Evolutionary conservation across 2,329 filamentous ascomycete species (phyloP).

Genomic region (Calonectria pseudoturangicola): DNA sequence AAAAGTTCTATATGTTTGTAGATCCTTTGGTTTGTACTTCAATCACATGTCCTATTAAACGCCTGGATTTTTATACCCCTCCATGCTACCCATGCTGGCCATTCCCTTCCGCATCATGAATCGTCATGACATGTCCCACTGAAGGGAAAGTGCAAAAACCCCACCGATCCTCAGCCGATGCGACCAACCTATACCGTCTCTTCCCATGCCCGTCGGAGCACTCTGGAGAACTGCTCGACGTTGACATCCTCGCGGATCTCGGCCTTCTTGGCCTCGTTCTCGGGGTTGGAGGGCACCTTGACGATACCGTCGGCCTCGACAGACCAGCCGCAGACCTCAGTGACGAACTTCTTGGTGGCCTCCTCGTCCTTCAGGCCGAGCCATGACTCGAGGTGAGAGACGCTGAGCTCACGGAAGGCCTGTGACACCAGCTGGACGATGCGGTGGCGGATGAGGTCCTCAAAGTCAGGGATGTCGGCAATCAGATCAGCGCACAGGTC

Average conservation of each 20-base stretch:
- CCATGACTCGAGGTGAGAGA: slow-evolving; percentile 83
- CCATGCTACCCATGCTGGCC: slow-evolving; percentile 57
- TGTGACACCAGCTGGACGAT: slow-evolving; percentile 92
- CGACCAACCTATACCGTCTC: slow-evolving; percentile 66
- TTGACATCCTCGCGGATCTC: slow-evolving; percentile 97
- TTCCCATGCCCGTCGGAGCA: slow-evolving; percentile 91
- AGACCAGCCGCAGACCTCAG: slow-evolving; percentile 90
- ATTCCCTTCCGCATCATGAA: slow-evolving; percentile 55
- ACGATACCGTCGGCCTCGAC: slow-evolving; percentile 81
- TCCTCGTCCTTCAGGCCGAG: slow-evolving; percentile 80
- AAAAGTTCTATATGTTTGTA: slow-evolving; percentile 56
- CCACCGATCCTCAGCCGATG: slow-evolving; percentile 44
- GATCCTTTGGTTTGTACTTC: slow-evolving; percentile 59
- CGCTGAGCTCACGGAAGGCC: slow-evolving; percentile 83
- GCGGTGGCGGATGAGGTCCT: slow-evolving; percentile 92
- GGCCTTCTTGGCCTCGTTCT: slow-evolving; percentile 97
- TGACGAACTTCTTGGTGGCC: slow-evolving; percentile 84
- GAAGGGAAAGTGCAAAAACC: slow-evolving; percentile 48
- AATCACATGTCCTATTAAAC: slow-evolving; percentile 62
- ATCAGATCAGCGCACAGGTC: slow-evolving; percentile 97
- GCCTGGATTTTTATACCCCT: slow-evolving; percentile 59
- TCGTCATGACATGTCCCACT: slow-evolving; percentile 55
- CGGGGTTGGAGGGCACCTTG: slow-evolving; percentile 91
- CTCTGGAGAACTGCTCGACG: slow-evolving; percentile 88
- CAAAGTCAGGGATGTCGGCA: slow-evolving; percentile 95